Evolutionary conservation across 192 early-diverging fungal genomes (phyloP).

Genomic region (Hyaloraphidium curvatum): DNA sequence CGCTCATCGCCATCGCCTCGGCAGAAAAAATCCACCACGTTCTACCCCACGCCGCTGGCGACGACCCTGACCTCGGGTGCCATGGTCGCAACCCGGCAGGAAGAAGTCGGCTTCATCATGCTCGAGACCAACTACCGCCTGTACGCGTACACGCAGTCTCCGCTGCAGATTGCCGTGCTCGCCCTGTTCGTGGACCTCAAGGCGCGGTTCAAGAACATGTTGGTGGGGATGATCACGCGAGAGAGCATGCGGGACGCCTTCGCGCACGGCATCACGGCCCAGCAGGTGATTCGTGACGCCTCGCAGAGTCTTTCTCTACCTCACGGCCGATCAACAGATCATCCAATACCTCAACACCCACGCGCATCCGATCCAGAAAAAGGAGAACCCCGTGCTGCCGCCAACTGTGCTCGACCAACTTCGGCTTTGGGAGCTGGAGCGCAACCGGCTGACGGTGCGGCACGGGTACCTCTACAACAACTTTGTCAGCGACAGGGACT

Average conservation of each 20-base stretch:
- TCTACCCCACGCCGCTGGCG: conserved; percentile 82
- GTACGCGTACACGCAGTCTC: conserved; percentile 89
- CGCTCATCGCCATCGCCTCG: not conserved
- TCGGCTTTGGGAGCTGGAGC: conserved; percentile 86
- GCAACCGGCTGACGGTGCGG: conserved; percentile 59
- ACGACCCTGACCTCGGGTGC: conserved; percentile 76
- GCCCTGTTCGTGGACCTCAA: conserved; percentile 72
- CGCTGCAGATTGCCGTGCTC: conserved; percentile 81
- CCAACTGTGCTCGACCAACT: conserved; percentile 90
- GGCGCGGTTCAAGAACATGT: conserved; percentile 79
- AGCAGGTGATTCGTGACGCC: conserved; percentile 35
- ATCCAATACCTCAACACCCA: conserved; percentile 74
- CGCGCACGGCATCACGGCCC: conserved; percentile 73
- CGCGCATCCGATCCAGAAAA: conserved; percentile 78
- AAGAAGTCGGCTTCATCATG: conserved; percentile 58
- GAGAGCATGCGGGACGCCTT: conserved; percentile 71
- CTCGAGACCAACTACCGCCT: conserved; percentile 88
- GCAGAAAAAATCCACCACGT: conserved; percentile 38
- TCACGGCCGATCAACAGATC: conserved; percentile 27
- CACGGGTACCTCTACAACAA: no score
- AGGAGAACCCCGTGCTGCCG: conserved; percentile 57
- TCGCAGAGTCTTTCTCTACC: not conserved
- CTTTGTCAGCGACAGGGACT: no score
- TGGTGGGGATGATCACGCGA: conserved; percentile 66
- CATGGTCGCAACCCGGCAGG: conserved; percentile 20